Conservation (phyloP, 768 basidiomycete genomes). For the Suillus bovinus region DNA sequence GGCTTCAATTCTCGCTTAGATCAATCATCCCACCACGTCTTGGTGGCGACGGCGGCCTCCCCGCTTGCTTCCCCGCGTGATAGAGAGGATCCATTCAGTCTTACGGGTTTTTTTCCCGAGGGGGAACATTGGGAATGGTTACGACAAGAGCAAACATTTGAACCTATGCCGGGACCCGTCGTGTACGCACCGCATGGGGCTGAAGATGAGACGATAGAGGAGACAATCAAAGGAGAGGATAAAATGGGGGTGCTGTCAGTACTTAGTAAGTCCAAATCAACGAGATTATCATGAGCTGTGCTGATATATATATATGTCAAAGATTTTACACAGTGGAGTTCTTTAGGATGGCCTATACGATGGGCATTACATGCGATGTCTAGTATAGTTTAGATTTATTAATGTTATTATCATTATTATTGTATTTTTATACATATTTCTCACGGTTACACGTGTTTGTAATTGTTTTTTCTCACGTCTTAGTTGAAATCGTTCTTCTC, state of each 20-base stretch:
- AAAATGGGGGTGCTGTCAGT: constrained; percentile 47
- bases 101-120: constrained; percentile 49
- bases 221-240: constrained; percentile 44
- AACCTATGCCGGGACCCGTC: constrained; percentile 22
- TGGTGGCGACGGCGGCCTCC: neutral
- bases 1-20: constrained; percentile 4
- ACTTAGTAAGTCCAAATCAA: constrained; percentile 38
- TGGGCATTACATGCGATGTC: constrained; percentile 9
- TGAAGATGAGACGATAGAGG: constrained; percentile 37
- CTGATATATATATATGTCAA: constrained; percentile 12
- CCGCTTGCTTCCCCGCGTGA: constrained; percentile 27
- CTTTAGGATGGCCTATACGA: constrained; percentile 3
- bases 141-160: constrained; percentile 25
- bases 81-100: constrained; percentile 48
- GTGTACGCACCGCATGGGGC: constrained; percentile 33
- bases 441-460: constrained; percentile 33
- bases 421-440: constrained; percentile 27
- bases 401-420: neutral
- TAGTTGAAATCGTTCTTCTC: constrained; percentile 14
- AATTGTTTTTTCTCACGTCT: constrained; percentile 17
- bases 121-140: constrained; percentile 45
- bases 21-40: constrained; percentile 4
- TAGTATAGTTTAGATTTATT: constrained; percentile 1
- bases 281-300: constrained; percentile 6
- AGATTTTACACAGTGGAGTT: constrained; percentile 32